Percentiles rank a stretch among this genome's conserved stretches.
Evolutionary conservation across 2,329 filamentous ascomycete species (phyloP).

Genomic region (Pleomassaria siparia): DNA sequence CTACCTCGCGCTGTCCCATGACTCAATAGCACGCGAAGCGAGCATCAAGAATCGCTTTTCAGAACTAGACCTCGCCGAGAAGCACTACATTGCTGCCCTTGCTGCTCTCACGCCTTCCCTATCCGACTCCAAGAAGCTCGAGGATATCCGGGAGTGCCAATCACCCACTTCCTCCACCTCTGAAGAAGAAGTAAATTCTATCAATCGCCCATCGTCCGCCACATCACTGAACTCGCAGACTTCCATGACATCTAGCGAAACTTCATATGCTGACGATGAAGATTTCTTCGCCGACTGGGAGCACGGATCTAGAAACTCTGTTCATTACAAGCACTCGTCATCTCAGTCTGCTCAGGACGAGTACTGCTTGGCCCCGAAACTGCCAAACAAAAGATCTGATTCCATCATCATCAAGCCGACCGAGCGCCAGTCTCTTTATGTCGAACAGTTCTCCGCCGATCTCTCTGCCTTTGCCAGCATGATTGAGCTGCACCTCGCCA

Average conservation of each 20-base stretch:
- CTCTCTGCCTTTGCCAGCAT: constrained; percentile 29
- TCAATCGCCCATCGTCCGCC: constrained; percentile 16
- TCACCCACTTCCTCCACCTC: constrained; percentile 23
- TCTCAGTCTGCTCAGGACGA: constrained; percentile 6
- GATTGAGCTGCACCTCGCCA: constrained; percentile 29
- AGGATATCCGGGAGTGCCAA: constrained; percentile 17
- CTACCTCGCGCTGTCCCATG: constrained; percentile 42
- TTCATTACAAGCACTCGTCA: constrained; percentile 3
- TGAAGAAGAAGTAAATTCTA: constrained; percentile 10
- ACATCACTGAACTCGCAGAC: constrained; percentile 24
- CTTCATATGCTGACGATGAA: constrained; percentile 17
- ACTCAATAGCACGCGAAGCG: constrained; percentile 39
- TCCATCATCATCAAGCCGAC: constrained; percentile 8
- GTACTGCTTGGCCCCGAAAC: constrained; percentile 4
- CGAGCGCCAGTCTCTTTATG: constrained; percentile 7
- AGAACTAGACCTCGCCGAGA: constrained; percentile 37
- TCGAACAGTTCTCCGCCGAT: constrained; percentile 25
- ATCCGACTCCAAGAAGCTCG: constrained; percentile 11
- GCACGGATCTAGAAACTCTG: not conserved
- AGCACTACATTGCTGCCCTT: constrained; percentile 37
- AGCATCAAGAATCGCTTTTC: constrained; percentile 30
- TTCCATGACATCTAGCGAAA: constrained; percentile 26
- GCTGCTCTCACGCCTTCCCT: constrained; percentile 17
- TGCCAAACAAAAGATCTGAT: constrained; percentile 6
- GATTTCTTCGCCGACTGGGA: constrained; percentile 12